Percentiles rank a stretch among this genome's conserved stretches.
Evolutionary conservation across 768 basidiomycete species (phyloP).

Genomic region (Nidularia pulvinata): DNA sequence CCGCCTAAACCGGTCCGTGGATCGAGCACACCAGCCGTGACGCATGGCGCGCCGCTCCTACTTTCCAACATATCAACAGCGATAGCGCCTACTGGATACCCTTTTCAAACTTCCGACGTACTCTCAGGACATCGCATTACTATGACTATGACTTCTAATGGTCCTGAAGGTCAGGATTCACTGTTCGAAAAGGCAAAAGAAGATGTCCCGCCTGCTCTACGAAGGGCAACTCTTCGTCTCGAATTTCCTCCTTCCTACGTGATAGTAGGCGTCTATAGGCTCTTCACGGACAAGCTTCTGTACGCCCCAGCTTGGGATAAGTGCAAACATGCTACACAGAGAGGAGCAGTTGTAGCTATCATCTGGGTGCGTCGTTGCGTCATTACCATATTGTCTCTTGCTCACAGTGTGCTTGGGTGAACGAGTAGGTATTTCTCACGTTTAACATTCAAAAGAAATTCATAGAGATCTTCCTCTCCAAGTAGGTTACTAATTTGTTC

Average conservation of each 20-base stretch:
- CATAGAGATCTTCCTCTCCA: slow-evolving; percentile 62
- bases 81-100: too few relatives aligned
- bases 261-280: slow-evolving; percentile 81
- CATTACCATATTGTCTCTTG: not conserved
- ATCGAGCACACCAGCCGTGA: too few relatives aligned
- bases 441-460: slow-evolving; percentile 74
- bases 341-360: slow-evolving; percentile 69
- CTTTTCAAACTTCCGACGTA: too few relatives aligned
- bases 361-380: slow-evolving; percentile 55
- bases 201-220: slow-evolving; percentile 41
- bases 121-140: too few relatives aligned
- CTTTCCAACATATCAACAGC: too few relatives aligned
- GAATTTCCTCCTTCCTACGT: slow-evolving; percentile 84
- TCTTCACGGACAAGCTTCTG: slow-evolving; percentile 72
- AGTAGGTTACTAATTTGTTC: slow-evolving; percentile 34
- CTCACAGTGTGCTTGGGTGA: not conserved
- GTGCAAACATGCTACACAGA: slow-evolving; percentile 71
- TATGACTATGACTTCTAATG: too few relatives aligned
- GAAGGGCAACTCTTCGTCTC: slow-evolving; percentile 59
- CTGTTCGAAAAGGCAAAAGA: too few relatives aligned
- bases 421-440: slow-evolving; percentile 55
- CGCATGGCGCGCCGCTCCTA: too few relatives aligned
- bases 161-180: too few relatives aligned
- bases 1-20: too few relatives aligned
- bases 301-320: slow-evolving; percentile 83